phyloP scores from a whole-genome alignment of 2,329 filamentous ascomycete species.

The Cadophora gregata region DNA sequence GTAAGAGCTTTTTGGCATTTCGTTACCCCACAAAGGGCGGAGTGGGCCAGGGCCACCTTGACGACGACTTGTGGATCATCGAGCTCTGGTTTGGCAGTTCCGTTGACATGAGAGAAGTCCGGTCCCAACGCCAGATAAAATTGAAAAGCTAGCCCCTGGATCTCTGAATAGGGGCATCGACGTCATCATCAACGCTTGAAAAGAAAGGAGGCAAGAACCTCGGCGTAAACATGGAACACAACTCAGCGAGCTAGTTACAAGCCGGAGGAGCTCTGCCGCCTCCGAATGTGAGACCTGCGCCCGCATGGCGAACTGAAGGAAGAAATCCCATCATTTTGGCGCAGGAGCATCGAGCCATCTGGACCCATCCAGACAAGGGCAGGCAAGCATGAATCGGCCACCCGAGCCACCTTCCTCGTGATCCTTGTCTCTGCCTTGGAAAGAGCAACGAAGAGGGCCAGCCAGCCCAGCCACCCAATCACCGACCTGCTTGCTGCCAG shows the following conservation, averaged over 20 bases:
- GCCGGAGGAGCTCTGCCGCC: background rate
- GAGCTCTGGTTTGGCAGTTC: background rate
- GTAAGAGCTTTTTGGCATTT: background rate
- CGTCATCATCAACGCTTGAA: background rate
- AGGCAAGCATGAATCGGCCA: background rate
- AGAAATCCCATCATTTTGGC: background rate
- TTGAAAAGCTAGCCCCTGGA: background rate
- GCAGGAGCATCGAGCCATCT: too few species aligned
- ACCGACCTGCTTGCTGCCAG: background rate
- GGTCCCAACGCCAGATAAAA: background rate
- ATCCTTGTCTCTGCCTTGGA: conserved; percentile 15
- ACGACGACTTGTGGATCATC: conserved; percentile 2
- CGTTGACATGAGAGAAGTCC: background rate
- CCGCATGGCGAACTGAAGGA: background rate
- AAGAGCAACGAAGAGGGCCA: background rate
- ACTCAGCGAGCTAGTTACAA: background rate
- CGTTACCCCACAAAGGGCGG: conserved; percentile 17
- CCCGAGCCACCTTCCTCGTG: background rate
- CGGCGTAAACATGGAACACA: background rate
- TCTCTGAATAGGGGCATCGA: conserved; percentile 14
- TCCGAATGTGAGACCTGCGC: background rate
- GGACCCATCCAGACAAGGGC: background rate
- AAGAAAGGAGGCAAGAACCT: background rate
- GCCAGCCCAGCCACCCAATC: background rate
- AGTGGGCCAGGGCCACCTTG: background rate